phyloP scores from a whole-genome alignment of 768 basidiomycete species.

The Leucocoprinus birnbaumii region DNA sequence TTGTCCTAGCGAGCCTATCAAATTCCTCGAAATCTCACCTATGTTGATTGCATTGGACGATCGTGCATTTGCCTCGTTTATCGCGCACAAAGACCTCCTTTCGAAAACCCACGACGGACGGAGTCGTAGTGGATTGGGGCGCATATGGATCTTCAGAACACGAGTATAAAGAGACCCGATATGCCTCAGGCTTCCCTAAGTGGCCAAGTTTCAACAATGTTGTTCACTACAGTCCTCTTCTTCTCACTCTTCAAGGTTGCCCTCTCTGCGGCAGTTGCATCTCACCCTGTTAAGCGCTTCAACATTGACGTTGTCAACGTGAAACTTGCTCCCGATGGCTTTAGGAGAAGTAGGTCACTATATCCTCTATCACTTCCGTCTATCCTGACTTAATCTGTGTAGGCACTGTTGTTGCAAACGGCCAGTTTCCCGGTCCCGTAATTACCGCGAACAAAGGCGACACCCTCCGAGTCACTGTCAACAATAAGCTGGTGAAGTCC shows the following conservation, averaged over 20 bases:
- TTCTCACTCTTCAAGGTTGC: constrained; percentile 2
- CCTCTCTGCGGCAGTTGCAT: neutral
- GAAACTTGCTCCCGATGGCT: constrained; percentile 40
- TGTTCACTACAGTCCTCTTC: neutral
- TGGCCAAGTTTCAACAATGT: neutral
- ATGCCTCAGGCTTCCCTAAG: neutral
- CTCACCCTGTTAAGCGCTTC: constrained; percentile 8
- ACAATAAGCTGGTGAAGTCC: constrained; percentile 24
- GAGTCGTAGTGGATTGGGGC: too few species aligned
- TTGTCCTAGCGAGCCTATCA: too few species aligned
- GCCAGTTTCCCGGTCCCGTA: constrained; percentile 27
- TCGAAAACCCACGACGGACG: too few species aligned
- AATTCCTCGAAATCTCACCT: too few species aligned
- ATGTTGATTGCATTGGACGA: too few species aligned
- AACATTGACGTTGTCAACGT: constrained; percentile 36
- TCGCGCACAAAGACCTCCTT: too few species aligned
- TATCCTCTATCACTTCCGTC: neutral
- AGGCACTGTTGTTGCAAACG: constrained; percentile 25
- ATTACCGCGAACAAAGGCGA: constrained; percentile 26
- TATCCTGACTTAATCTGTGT: neutral
- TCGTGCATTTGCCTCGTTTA: too few species aligned
- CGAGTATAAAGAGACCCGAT: too few species aligned
- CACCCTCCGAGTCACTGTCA: neutral
- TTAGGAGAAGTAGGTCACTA: constrained; percentile 14
- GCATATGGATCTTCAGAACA: too few species aligned